Percentiles rank a stretch among this genome's conserved stretches.
phyloP scores from a whole-genome alignment of 2,329 filamentous ascomycete genomes.

The Calonectria multiphialidica region DNA sequence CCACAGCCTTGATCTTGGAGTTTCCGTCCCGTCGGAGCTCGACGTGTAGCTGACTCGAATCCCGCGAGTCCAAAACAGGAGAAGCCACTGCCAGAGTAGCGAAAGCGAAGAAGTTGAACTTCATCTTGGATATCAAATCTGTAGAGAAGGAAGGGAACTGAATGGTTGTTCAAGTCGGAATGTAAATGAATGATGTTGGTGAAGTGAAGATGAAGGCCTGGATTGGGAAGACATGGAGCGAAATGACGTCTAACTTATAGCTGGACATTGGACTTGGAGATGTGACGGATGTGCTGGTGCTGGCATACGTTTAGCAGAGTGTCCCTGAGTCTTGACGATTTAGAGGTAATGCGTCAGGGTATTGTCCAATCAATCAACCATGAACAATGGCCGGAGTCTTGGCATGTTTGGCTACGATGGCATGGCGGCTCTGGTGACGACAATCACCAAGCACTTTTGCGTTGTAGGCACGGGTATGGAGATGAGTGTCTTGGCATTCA shows the following conservation, averaged over 20 bases:
- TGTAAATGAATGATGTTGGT: neutral
- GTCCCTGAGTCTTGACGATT: no score
- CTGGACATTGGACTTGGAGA: neutral
- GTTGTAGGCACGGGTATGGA: no score
- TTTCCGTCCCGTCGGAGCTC: slow-evolving; percentile 57
- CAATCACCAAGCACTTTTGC: no score
- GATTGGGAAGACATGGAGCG: neutral
- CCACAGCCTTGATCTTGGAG: slow-evolving; percentile 58
- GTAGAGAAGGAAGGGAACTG: no score
- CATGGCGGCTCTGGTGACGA: no score
- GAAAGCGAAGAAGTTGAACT: slow-evolving; percentile 50
- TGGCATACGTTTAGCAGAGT: no score
- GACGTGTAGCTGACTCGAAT: slow-evolving; percentile 48
- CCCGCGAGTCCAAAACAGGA: neutral
- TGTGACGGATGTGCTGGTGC: neutral
- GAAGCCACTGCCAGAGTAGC: slow-evolving; percentile 50
- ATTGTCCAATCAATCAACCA: no score
- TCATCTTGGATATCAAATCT: slow-evolving; percentile 47
- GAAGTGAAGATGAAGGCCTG: neutral
- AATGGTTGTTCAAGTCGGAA: neutral
- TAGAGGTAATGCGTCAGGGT: no score
- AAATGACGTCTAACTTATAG: neutral
- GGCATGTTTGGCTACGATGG: no score
- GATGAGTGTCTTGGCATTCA: no score
- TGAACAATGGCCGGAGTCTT: no score